phyloP scores from a whole-genome alignment of 768 basidiomycete genomes.

The Mycena floridula region DNA sequence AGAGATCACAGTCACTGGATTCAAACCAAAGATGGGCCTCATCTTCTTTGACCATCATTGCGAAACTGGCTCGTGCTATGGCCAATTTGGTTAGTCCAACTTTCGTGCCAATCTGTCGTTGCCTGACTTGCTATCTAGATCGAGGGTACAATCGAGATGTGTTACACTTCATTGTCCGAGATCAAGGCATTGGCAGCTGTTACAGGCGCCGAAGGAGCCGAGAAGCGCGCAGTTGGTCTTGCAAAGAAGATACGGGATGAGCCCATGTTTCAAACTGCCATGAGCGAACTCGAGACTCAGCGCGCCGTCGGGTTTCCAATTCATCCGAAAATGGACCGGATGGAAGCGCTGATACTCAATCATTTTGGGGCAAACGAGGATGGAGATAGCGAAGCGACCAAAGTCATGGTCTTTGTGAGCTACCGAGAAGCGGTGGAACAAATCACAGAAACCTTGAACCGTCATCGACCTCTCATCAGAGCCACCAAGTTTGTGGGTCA shows the following conservation, averaged over 20 bases:
- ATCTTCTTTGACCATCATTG: slow-evolving; percentile 7
- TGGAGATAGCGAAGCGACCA: slow-evolving; percentile 43
- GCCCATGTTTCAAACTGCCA: slow-evolving; percentile 56
- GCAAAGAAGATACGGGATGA: slow-evolving; percentile 25
- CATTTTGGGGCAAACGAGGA: slow-evolving; percentile 62
- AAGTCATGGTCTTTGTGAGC: slow-evolving; percentile 94
- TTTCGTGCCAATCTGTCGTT: background rate
- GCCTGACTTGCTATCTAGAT: slow-evolving; percentile 39
- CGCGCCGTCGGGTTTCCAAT: slow-evolving; percentile 45
- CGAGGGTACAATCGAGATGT: slow-evolving; percentile 79
- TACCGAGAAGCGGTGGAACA: slow-evolving; percentile 89
- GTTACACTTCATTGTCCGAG: slow-evolving; percentile 62
- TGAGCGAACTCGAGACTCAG: slow-evolving; percentile 63
- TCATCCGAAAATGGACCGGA: slow-evolving; percentile 92
- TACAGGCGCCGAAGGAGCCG: slow-evolving; percentile 32
- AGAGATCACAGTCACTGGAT: background rate
- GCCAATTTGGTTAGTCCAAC: slow-evolving; percentile 65
- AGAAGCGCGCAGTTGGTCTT: slow-evolving; percentile 28
- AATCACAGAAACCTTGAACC: slow-evolving; percentile 74
- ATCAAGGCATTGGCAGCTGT: no score
- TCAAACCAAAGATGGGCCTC: background rate
- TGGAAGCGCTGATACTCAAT: slow-evolving; percentile 66
- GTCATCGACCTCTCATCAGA: slow-evolving; percentile 71
- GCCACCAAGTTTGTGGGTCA: slow-evolving; percentile 90
- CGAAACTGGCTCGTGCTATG: slow-evolving; percentile 71